Conservation (phyloP, 2,329 filamentous ascomycete genomes). For the Drechslerella coelobrocha region DNA sequence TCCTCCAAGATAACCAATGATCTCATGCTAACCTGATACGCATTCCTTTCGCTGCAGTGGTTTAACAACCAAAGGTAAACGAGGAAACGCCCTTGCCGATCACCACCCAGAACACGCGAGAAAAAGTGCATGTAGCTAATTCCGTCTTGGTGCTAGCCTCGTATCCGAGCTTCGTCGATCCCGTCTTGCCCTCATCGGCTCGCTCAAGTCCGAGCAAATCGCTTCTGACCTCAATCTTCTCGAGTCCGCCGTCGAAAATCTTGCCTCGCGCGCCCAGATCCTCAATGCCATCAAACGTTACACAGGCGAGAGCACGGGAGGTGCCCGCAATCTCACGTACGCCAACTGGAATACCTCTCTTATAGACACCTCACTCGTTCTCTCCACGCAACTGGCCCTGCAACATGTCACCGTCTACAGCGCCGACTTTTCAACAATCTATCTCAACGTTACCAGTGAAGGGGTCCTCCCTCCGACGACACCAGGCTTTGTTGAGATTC, state of each 20-base stretch:
- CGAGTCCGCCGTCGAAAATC: constrained; percentile 22
- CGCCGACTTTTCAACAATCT: constrained; percentile 31
- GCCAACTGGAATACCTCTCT: constrained; percentile 46
- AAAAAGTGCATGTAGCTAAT: constrained; percentile 6
- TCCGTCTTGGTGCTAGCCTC: constrained; percentile 21
- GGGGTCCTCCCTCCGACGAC: constrained; percentile 22
- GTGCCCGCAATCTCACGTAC: constrained; percentile 26
- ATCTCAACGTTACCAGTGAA: constrained; percentile 39
- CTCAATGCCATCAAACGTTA: constrained; percentile 49
- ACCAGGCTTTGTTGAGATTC: constrained; percentile 25
- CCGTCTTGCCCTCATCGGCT: constrained; percentile 34
- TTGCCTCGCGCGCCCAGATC: constrained; percentile 40
- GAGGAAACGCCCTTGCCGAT: constrained; percentile 1
- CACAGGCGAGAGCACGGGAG: constrained; percentile 36
- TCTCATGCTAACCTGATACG: constrained; percentile 9
- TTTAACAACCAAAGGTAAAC: constrained; percentile 49
- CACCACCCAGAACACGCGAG: not conserved
- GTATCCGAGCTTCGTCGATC: constrained; percentile 45
- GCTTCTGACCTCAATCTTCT: constrained; percentile 40
- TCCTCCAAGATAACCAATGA: not conserved
- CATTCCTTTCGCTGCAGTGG: constrained; percentile 33
- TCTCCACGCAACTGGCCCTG: constrained; percentile 36
- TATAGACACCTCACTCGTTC: constrained; percentile 37
- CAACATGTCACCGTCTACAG: constrained; percentile 45
- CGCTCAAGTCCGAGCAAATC: constrained; percentile 42